Evolutionary conservation across 495 filamentous ascomycete species (phyloP), one percentile per base, ranked within the genome.

Genomic region (Neurospora sp.): DNA sequence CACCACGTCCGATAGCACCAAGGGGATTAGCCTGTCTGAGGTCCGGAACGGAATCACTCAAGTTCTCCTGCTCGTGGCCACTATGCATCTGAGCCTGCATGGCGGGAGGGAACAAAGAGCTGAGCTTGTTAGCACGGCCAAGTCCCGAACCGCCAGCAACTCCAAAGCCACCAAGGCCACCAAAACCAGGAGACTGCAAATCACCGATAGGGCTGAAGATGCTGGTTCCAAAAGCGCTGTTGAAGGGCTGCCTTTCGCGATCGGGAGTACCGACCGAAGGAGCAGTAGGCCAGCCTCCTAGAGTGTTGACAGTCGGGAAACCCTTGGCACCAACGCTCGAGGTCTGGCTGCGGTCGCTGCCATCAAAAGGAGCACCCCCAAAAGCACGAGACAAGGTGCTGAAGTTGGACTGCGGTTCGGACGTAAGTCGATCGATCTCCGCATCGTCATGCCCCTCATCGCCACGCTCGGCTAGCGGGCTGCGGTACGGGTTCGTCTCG

Each of bases 401-500:
- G 44, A 84, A 86, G 20, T 82, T 80, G 14, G 85, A 80, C 4
- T 81, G 78, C 22, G 80, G 83, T 35, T 86, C 86, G 40, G 81
- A 78, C 12, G 78, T 78, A 42, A 78, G 79, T 9, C 81, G 79
- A 6, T 84, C 83, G 70, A 89, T 87, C 40, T 88, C 80, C 73
- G 94, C 91, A 38, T 93, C 91, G 3, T 87, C 85, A 65, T 65
- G 90, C 0, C 85, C 85, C 40, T 89, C 89, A 20, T 94, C 92
- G n/a, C 88, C 91, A n/a, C 92, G 78, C 14, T 79, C 76, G 9
- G 70, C 75, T 40, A 74, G 89, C 9, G 96, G 96, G 80, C 95
- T 98, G 75, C 92, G 92, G 77, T 94, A 99, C n/a, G 96, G 96
- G 80, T 99, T 99, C 1, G 96, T 98, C 73, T 97, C 94, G 0